Conservation (phyloP, 1,139 yeast genomes). For the Blastobotrys capitulatus region DNA sequence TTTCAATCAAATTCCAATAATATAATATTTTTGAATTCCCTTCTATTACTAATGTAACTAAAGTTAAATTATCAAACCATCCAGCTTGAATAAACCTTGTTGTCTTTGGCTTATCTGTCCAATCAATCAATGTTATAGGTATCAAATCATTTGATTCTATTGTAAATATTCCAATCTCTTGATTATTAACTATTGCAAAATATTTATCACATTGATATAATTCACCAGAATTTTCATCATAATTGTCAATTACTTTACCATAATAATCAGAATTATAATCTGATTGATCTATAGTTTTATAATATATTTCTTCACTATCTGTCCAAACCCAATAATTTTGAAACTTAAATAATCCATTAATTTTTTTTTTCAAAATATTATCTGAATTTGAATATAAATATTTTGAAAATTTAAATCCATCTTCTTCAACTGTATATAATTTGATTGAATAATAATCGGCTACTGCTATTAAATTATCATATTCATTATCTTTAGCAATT, state of each 20-base stretch:
- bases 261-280: neutral
- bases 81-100: neutral
- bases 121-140: neutral
- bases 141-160: neutral
- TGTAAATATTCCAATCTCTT: neutral
- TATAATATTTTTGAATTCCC: neutral
- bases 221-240: neutral
- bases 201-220: neutral
- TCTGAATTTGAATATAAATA: no score
- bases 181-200: neutral
- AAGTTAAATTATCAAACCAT: neutral
- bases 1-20: neutral
- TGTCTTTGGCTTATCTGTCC: neutral
- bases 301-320: no score
- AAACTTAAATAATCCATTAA: neutral
- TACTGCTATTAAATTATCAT: neutral
- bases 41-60: neutral
- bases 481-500: neutral
- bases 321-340: neutral
- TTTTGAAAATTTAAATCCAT: neutral
- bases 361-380: no score
- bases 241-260: neutral
- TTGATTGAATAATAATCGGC: neutral
- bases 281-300: no score
- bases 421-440: neutral